Evolutionary conservation across 257 asterid species (phyloP).

Genomic region (Solanum piurae): DNA sequence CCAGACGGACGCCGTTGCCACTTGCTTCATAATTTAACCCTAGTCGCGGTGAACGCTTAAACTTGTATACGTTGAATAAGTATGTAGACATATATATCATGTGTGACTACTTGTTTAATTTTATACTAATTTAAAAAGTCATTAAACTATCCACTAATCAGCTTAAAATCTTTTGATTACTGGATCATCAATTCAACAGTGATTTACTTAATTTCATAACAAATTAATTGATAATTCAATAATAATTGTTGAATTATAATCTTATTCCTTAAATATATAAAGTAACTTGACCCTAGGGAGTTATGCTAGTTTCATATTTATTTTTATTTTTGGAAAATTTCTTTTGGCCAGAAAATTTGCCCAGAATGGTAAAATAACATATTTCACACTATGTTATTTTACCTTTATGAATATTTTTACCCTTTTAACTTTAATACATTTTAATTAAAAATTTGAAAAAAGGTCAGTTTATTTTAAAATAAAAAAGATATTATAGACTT

Average conservation of each 20-base stretch:
- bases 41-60: fast-evolving
- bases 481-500: too few relatives aligned
- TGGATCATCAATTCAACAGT: not conserved
- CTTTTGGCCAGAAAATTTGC: too few relatives aligned
- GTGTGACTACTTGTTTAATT: not conserved
- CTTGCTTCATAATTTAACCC: not conserved
- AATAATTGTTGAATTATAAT: not conserved
- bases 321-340: not conserved
- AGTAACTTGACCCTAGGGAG: not conserved
- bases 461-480: too few relatives aligned
- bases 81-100: too few relatives aligned
- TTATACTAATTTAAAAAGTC: too few relatives aligned
- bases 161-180: not conserved
- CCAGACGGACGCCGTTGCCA: constrained; percentile 5
- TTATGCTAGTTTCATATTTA: not conserved
- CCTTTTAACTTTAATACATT: too few relatives aligned
- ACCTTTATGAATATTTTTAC: too few relatives aligned
- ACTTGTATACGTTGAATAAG: fast-evolving
- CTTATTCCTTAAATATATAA: not conserved
- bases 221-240: not conserved
- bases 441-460: too few relatives aligned
- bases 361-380: too few relatives aligned
- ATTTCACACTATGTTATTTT: too few relatives aligned
- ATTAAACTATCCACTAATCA: not conserved
- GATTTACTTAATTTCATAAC: not conserved